Percentiles rank a stretch among this genome's conserved stretches.
Evolutionary conservation across 75 land plant genomes (phyloP).

Genomic region (Selaginella moellendorffii): DNA sequence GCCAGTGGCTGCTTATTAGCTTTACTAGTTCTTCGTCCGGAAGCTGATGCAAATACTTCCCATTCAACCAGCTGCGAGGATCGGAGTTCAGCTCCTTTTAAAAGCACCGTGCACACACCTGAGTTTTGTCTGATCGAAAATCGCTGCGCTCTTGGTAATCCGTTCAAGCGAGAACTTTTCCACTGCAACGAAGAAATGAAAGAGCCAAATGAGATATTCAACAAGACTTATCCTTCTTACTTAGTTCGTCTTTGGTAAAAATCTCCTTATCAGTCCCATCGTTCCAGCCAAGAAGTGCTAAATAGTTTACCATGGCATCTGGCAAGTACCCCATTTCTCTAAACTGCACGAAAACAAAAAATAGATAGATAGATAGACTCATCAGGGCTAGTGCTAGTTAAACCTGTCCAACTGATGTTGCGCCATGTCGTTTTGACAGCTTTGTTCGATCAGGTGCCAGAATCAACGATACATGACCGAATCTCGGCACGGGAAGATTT

Average conservation of each 20-base stretch:
- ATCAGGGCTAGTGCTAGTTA: no score
- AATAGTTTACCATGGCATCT: conserved; percentile 82
- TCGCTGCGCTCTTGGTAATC: conserved; percentile 82
- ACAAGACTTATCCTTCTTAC: no score
- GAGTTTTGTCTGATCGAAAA: conserved; percentile 76
- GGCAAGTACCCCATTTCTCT: conserved; percentile 91
- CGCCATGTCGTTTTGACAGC: conserved; percentile 94
- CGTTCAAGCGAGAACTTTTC: conserved; percentile 84
- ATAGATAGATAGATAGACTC: neutral
- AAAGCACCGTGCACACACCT: conserved; percentile 43
- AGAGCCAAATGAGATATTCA: neutral
- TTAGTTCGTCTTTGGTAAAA: conserved; percentile 63
- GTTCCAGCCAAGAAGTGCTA: conserved; percentile 95
- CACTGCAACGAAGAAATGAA: conserved; percentile 28
- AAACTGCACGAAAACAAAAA: conserved; percentile 34
- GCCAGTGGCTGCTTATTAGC: conserved; percentile 65
- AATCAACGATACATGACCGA: conserved; percentile 96
- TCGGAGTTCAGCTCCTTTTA: no score
- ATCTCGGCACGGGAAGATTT: conserved; percentile 80
- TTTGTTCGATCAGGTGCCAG: conserved; percentile 97
- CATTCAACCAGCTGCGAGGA: conserved; percentile 91
- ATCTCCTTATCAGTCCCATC: conserved; percentile 97
- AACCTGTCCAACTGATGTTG: conserved; percentile 98
- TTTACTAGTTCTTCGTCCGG: conserved; percentile 43
- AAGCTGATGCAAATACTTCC: conserved; percentile 64